phyloP scores from a whole-genome alignment of 208 protist species.

The Acanthamoeba healyi region DNA sequence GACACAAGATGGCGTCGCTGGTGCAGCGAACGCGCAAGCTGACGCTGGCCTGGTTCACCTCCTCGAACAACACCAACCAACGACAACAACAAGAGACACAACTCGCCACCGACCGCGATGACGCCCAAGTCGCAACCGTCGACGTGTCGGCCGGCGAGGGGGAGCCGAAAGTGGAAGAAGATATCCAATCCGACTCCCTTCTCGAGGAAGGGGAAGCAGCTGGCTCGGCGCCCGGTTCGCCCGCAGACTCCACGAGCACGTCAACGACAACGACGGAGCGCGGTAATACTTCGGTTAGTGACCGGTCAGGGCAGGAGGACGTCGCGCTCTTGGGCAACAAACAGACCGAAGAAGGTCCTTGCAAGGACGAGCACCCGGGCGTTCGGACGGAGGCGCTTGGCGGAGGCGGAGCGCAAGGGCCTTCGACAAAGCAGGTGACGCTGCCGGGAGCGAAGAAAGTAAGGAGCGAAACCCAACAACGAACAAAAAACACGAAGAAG shows the following conservation, averaged over 20 bases:
- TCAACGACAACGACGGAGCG: too few species aligned
- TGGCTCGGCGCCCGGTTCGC: too few species aligned
- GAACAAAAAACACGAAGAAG: too few species aligned
- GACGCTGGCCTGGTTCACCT: background rate
- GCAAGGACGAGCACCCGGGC: background rate
- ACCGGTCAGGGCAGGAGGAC: too few species aligned
- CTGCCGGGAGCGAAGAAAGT: background rate
- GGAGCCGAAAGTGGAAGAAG: background rate
- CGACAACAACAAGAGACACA: background rate
- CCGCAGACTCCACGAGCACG: too few species aligned
- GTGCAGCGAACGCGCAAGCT: background rate
- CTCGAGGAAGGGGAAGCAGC: too few species aligned
- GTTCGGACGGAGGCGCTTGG: background rate
- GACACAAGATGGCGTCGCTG: background rate
- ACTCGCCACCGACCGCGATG: too few species aligned
- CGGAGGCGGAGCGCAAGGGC: background rate
- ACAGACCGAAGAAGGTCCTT: background rate
- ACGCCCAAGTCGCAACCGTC: too few species aligned
- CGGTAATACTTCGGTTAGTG: too few species aligned
- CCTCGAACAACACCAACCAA: background rate
- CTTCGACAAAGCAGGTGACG: background rate
- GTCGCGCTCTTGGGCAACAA: too few species aligned
- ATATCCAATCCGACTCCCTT: too few species aligned
- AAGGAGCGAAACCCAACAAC: background rate
- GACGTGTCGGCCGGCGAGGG: background rate